phyloP scores from a whole-genome alignment of 257 asterid species.

The Fraxinus cuspidata region DNA sequence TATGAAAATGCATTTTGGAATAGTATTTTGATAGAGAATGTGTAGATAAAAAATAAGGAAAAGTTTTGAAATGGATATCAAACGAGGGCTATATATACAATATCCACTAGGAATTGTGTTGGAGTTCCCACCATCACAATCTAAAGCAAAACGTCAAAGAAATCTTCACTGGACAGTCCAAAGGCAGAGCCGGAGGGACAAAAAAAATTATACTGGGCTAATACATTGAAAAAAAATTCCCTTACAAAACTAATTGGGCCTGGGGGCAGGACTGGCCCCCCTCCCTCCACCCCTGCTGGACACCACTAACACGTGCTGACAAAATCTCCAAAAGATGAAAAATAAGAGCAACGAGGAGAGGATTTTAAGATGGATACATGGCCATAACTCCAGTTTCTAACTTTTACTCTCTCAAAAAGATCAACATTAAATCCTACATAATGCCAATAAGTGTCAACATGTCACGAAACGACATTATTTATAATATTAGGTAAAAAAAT shows the following conservation, averaged over 20 bases:
- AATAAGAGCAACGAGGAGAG: not conserved
- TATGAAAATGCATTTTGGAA: too few species aligned
- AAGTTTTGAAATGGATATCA: too few species aligned
- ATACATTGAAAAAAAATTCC: too few species aligned
- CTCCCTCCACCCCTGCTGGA: not conserved
- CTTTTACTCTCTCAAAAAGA: not conserved
- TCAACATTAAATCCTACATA: not conserved
- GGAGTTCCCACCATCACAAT: not conserved
- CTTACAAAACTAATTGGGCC: too few species aligned
- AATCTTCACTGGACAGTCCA: not conserved
- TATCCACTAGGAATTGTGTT: not conserved
- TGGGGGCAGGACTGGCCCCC: too few species aligned
- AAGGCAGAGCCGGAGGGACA: too few species aligned
- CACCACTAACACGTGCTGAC: not conserved
- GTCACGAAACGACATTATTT: too few species aligned
- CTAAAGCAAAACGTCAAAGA: not conserved
- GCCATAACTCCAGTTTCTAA: not conserved
- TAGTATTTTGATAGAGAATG: too few species aligned
- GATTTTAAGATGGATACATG: not conserved
- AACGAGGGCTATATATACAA: not conserved
- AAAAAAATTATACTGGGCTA: too few species aligned
- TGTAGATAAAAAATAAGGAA: too few species aligned
- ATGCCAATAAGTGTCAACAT: not conserved
- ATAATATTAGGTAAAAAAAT: too few species aligned
- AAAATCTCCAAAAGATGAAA: not conserved